Conservation (phyloP, 1,284 basidiomycete genomes). For the Stereum hirsutum region DNA sequence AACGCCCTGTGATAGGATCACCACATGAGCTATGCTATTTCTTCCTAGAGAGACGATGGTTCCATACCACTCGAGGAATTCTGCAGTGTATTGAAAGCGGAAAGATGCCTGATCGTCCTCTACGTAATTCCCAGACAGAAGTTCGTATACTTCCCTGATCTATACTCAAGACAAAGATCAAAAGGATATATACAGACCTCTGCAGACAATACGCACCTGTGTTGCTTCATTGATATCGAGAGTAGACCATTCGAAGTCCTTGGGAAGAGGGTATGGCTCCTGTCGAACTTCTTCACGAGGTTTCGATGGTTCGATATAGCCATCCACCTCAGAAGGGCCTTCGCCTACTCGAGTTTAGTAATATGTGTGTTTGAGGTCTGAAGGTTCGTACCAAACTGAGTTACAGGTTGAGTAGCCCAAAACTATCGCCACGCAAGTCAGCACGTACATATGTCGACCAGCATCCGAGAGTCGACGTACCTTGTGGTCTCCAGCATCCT, state of each 20-base stretch:
- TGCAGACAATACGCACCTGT: conserved; percentile 43
- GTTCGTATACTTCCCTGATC: conserved; percentile 88
- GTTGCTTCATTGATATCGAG: conserved; percentile 75
- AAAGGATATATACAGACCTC: conserved; percentile 3
- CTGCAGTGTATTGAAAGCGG: conserved; percentile 92
- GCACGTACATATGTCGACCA: conserved; percentile 1
- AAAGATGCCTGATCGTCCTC: conserved; percentile 96
- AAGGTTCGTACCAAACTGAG: conserved; percentile 55
- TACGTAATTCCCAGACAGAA: conserved; percentile 92
- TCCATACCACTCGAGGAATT: conserved; percentile 86
- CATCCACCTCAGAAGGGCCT: conserved; percentile 62
- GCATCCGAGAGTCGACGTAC: conserved; percentile 29
- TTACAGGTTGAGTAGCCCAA: conserved; percentile 94
- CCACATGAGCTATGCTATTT: neutral
- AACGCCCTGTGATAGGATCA: conserved; percentile 62
- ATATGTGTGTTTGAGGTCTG: neutral
- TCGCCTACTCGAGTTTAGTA: conserved; percentile 39
- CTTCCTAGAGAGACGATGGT: conserved; percentile 3
- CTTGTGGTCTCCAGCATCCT: conserved; percentile 83
- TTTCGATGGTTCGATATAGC: conserved; percentile 82
- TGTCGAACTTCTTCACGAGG: conserved; percentile 75
- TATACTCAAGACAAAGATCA: conserved; percentile 21
- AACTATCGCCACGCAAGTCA: conserved; percentile 44
- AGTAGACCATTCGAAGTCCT: conserved; percentile 89
- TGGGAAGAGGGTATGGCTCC: conserved; percentile 82